Evolutionary conservation across 2,329 filamentous ascomycete genomes (phyloP).

Genomic region (Ceratocystis smalleyi): DNA sequence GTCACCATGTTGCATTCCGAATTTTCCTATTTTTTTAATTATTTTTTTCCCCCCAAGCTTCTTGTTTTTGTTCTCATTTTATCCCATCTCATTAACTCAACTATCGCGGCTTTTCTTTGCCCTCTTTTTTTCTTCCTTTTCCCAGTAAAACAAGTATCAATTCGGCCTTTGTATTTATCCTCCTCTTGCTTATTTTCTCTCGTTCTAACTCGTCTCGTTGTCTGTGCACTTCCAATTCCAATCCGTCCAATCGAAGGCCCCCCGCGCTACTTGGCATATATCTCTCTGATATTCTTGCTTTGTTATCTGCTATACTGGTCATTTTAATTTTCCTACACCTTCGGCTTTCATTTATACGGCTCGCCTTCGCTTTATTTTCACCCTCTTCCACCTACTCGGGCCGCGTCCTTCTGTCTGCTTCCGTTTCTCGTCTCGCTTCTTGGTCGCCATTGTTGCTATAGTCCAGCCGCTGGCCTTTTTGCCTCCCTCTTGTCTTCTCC

Average conservation of each 20-base stretch:
- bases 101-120: too few species aligned
- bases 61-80: background rate
- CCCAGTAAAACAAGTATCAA: too few species aligned
- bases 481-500: background rate
- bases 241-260: slow-evolving; percentile 4
- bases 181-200: too few species aligned
- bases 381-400: background rate
- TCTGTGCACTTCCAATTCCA: background rate
- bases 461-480: background rate
- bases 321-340: background rate
- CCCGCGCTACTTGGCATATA: background rate
- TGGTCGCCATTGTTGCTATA: background rate
- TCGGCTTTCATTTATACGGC: background rate
- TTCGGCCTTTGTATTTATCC: too few species aligned
- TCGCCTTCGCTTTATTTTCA: background rate
- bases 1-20: background rate
- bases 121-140: too few species aligned
- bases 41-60: background rate
- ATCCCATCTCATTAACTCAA: background rate
- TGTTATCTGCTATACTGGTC: background rate
- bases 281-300: background rate
- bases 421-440: background rate
- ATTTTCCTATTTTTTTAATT: background rate
- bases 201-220: too few species aligned
- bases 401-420: background rate